A percentile compares a stretch with the other conserved stretches of the same genome.
phyloP scores from a whole-genome alignment of 768 basidiomycete species.

The Sporobolomyces phaffii region DNA sequence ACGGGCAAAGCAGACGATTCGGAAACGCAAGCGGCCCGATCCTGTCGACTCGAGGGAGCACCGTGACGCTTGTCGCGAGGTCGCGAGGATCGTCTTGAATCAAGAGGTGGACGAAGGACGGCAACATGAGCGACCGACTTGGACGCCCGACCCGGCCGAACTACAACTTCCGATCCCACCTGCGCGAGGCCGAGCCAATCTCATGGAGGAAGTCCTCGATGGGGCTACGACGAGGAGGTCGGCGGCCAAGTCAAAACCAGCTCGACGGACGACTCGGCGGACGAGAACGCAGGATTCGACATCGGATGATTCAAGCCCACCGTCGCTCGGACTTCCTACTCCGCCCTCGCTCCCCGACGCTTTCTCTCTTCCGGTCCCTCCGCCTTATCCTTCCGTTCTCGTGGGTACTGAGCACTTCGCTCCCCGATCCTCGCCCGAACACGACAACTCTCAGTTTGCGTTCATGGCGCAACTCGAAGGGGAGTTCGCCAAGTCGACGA shows the following conservation, averaged over 20 bases:
- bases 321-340: not conserved
- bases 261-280: not conserved
- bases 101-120: not conserved
- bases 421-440: not conserved
- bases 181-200: not conserved
- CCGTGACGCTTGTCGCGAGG: constrained; percentile 25
- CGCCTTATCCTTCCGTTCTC: constrained; percentile 6
- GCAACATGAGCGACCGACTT: no score
- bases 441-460: constrained; percentile 11
- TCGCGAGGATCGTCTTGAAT: constrained; percentile 24
- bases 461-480: constrained; percentile 25
- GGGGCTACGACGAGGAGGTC: not conserved
- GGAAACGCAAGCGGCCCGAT: constrained; percentile 12
- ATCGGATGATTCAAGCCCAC: constrained; percentile 2
- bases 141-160: no score
- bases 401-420: not conserved
- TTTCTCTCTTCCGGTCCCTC: not conserved
- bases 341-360: not conserved
- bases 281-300: not conserved
- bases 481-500: not conserved
- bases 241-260: not conserved
- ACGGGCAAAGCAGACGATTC: constrained; percentile 15
- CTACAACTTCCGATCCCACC: not conserved
- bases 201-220: constrained; percentile 11
- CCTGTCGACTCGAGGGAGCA: not conserved